Percentiles rank a stretch among this genome's conserved stretches.
Conservation (phyloP, 2,329 filamentous ascomycete genomes). For the Zasmidium angulare region DNA sequence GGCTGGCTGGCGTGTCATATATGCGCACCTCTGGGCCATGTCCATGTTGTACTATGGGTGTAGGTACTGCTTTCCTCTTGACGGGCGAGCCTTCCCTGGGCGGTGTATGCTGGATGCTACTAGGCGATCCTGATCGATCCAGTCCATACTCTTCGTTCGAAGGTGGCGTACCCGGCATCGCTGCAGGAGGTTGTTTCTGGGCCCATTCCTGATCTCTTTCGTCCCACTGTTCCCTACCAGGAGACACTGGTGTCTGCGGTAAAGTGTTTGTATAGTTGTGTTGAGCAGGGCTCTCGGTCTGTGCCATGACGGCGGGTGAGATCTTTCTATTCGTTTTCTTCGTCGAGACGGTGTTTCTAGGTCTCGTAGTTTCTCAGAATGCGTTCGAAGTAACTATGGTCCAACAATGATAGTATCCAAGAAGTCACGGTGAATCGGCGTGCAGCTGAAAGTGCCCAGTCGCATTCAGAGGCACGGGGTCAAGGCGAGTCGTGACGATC, state of each 20-base stretch:
- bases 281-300: conserved; percentile 5
- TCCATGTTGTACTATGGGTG: conserved; percentile 5
- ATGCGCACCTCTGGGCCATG: conserved; percentile 30
- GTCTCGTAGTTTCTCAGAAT: neutral
- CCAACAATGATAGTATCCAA: neutral
- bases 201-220: conserved; percentile 7
- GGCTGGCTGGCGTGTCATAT: conserved; percentile 34
- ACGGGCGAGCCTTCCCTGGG: neutral
- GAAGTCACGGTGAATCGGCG: neutral
- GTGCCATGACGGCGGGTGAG: conserved; percentile 7
- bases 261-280: neutral
- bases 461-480: neutral
- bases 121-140: conserved; percentile 15
- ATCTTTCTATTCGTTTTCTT: neutral
- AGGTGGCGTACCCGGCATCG: conserved; percentile 15
- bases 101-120: conserved; percentile 19
- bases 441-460: neutral
- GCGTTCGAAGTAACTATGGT: neutral
- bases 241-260: conserved; percentile 7
- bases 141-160: conserved; percentile 12
- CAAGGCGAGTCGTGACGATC: neutral
- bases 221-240: conserved; percentile 8
- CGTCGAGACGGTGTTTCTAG: neutral
- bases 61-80: conserved; percentile 2
- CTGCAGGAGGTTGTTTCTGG: neutral